Conservation (phyloP, 2,329 filamentous ascomycete genomes). For the Fusarium solani-melongenae region DNA sequence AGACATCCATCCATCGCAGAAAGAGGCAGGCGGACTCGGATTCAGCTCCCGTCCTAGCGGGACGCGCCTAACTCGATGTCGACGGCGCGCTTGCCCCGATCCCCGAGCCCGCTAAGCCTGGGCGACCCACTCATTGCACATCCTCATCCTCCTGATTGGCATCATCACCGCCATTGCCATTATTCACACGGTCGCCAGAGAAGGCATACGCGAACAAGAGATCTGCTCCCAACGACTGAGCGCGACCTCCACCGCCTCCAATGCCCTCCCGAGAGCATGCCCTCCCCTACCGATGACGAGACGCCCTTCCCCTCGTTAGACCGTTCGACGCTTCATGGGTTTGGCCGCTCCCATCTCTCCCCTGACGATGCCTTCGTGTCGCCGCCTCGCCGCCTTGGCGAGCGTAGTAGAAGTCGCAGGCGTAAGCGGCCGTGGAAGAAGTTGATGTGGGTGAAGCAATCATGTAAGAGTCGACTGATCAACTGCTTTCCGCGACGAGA, state of each 20-base stretch:
- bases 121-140: constrained; percentile 29
- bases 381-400: constrained; percentile 65
- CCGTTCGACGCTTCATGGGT: constrained; percentile 45
- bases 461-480: constrained; percentile 67
- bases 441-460: constrained; percentile 96
- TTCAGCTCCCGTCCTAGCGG: constrained; percentile 8
- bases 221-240: constrained; percentile 2
- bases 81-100: constrained; percentile 23
- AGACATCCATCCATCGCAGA: constrained; percentile 1
- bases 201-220: not conserved
- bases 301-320: constrained; percentile 50
- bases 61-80: constrained; percentile 24
- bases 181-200: not conserved
- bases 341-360: constrained; percentile 76
- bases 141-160: constrained; percentile 23
- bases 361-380: constrained; percentile 87
- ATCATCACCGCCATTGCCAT: constrained; percentile 20
- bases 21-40: constrained; percentile 1
- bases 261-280: constrained; percentile 45
- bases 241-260: constrained; percentile 16
- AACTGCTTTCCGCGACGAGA: not conserved
- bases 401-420: constrained; percentile 73
- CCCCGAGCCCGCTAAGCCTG: constrained; percentile 32
- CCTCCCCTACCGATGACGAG: constrained; percentile 53
- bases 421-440: constrained; percentile 90